These are phyloP conservation scores for Xanthoceras sorbifolium DNA, from an alignment of 345 rosid species.

Conservation along the genomic window DNA sequence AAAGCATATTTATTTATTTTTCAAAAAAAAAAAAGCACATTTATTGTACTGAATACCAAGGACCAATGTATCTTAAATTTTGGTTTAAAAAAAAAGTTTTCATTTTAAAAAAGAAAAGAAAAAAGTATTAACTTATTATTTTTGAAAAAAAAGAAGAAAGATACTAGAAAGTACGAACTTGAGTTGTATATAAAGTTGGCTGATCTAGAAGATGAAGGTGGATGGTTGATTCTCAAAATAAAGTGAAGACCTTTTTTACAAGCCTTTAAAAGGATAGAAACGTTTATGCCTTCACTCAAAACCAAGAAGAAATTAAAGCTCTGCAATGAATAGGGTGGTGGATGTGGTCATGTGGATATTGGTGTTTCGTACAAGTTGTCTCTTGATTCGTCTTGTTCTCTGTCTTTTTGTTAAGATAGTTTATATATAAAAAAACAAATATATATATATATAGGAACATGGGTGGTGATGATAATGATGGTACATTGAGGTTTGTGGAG, in stretches of 20 bases:
- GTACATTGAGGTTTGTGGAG: conserved; percentile 4
- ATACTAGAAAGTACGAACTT: not conserved
- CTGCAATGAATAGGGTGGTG: not conserved
- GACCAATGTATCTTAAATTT: too few relatives aligned
- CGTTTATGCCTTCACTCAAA: not conserved
- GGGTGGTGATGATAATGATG: conserved; percentile 11
- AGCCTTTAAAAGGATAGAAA: not conserved
- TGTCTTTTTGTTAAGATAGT: not conserved
- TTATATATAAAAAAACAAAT: too few relatives aligned
- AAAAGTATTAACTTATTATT: too few relatives aligned
- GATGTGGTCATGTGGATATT: too few relatives aligned
- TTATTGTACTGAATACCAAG: too few relatives aligned
- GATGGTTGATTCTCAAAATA: not conserved
- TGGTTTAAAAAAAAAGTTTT: too few relatives aligned
- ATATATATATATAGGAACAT: not conserved
- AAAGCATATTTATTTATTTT: too few relatives aligned
- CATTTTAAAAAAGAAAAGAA: too few relatives aligned
- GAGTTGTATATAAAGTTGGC: not conserved
- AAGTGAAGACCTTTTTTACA: not conserved
- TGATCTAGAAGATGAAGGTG: not conserved
- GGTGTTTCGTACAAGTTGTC: not conserved
- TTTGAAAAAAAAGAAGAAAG: too few relatives aligned
- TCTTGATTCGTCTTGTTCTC: not conserved
- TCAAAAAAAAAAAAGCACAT: too few relatives aligned
- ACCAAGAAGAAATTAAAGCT: not conserved